Conservation (phyloP, 805 yeast genomes). For the Hanseniaspora vineae region DNA sequence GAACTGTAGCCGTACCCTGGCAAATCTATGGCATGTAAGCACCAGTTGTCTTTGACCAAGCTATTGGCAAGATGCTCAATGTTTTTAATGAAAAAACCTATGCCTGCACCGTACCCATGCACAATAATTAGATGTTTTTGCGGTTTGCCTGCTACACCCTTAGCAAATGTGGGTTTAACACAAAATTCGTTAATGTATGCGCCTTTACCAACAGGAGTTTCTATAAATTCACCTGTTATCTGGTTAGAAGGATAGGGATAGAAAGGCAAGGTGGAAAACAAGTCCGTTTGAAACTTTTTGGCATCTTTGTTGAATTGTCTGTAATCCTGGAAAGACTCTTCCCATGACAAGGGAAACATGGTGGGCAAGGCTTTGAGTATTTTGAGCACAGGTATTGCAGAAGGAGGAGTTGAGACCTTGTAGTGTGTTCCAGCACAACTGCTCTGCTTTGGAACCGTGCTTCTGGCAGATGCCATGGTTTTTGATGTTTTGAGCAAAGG, state of each 20-base stretch:
- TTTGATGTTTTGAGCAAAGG: no score
- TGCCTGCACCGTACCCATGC: constrained; percentile 94
- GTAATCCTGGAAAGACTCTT: constrained; percentile 31
- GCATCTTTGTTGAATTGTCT: constrained; percentile 25
- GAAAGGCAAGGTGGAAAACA: constrained; percentile 34
- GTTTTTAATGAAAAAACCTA: constrained; percentile 74
- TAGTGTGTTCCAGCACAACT: constrained; percentile 15
- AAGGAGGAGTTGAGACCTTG: constrained; percentile 48
- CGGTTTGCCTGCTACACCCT: constrained; percentile 6
- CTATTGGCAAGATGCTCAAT: constrained; percentile 35
- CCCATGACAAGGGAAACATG: constrained; percentile 44
- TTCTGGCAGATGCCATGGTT: no score
- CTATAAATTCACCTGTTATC: constrained; percentile 19
- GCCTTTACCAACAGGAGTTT: constrained; percentile 31
- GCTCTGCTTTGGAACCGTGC: not conserved
- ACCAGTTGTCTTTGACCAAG: constrained; percentile 36
- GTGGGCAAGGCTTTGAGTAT: constrained; percentile 29
- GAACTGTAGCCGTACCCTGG: constrained; percentile 87
- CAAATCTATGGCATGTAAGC: constrained; percentile 75
- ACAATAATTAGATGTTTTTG: constrained; percentile 51
- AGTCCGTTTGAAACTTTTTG: constrained; percentile 32
- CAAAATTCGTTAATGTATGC: constrained; percentile 65
- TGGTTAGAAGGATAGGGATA: constrained; percentile 25
- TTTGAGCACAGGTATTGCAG: constrained; percentile 48
- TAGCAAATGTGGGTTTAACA: constrained; percentile 35